A percentile compares a stretch with the other conserved stretches of the same genome.
Evolutionary conservation across 331 rosid species (phyloP).

Genomic region (Pyracantha coccinea): DNA sequence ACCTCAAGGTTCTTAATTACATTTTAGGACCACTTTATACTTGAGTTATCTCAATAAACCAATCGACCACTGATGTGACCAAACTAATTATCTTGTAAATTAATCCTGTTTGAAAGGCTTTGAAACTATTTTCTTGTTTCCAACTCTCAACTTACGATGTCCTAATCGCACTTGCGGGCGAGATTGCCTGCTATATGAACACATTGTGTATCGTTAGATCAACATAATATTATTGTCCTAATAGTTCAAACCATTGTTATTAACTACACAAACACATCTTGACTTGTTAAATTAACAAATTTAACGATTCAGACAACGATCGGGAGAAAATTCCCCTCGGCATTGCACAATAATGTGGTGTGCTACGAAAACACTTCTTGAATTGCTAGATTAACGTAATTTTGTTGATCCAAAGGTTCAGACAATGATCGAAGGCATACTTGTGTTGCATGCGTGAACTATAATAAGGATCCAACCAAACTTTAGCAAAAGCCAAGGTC

Average conservation of each 20-base stretch:
- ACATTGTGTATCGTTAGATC: neutral
- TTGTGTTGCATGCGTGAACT: too few relatives aligned
- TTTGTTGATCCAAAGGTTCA: neutral
- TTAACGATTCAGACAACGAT: too few relatives aligned
- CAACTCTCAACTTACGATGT: neutral
- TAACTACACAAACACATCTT: neutral
- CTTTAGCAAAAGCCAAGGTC: too few relatives aligned
- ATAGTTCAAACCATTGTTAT: too few relatives aligned
- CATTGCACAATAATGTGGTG: neutral
- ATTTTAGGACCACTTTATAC: neutral
- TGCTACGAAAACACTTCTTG: neutral
- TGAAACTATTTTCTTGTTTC: neutral
- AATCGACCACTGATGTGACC: neutral
- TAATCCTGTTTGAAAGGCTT: neutral
- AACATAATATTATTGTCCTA: neutral
- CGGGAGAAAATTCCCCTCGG: neutral
- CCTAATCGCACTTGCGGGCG: neutral
- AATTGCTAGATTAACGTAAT: neutral
- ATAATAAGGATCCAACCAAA: too few relatives aligned
- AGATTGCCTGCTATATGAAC: neutral
- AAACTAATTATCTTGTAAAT: neutral
- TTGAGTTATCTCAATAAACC: neutral
- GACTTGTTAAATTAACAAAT: neutral
- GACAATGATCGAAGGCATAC: too few relatives aligned
- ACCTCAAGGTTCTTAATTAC: neutral